Conservation (phyloP, 495 filamentous ascomycete genomes). For the Aspergillus ostianus region DNA sequence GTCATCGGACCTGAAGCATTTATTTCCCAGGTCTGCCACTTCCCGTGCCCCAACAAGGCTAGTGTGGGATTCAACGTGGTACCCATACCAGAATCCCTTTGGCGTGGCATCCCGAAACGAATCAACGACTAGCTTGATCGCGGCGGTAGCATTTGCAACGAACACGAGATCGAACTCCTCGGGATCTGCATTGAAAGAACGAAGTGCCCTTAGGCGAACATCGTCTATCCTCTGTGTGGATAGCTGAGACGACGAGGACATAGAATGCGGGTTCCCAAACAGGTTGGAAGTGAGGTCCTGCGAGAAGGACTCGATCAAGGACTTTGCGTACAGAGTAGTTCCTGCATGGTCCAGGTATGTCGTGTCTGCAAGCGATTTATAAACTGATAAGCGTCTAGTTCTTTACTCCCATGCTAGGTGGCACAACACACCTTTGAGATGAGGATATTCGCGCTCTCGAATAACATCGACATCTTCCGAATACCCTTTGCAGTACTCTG, state of each 20-base stretch:
- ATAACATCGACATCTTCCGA: conserved; percentile 65
- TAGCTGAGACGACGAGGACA: conserved; percentile 74
- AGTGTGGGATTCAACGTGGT: conserved; percentile 84
- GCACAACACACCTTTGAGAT: conserved; percentile 64
- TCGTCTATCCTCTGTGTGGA: conserved; percentile 75
- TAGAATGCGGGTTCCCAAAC: conserved; percentile 90
- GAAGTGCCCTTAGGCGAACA: conserved; percentile 66
- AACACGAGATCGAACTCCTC: conserved; percentile 86
- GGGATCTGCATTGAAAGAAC: conserved; percentile 82
- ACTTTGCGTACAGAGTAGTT: conserved; percentile 78
- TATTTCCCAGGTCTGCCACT: conserved; percentile 54
- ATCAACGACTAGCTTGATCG: conserved; percentile 81
- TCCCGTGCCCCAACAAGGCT: conserved; percentile 84
- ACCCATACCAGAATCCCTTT: conserved; percentile 74
- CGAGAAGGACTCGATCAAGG: conserved; percentile 74
- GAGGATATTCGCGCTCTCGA: conserved; percentile 74
- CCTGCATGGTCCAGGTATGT: conserved; percentile 94
- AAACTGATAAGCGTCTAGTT: conserved; percentile 4
- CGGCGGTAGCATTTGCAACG: conserved; percentile 89
- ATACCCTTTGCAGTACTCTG: conserved; percentile 47
- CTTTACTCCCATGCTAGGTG: neutral
- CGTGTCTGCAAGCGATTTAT: conserved; percentile 46
- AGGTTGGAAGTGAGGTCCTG: conserved; percentile 73
- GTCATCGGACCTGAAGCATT: conserved; percentile 64
- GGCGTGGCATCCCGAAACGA: conserved; percentile 59